phyloP scores from a whole-genome alignment of 179 eudicot genomes.

The Beta macrorhiza region DNA sequence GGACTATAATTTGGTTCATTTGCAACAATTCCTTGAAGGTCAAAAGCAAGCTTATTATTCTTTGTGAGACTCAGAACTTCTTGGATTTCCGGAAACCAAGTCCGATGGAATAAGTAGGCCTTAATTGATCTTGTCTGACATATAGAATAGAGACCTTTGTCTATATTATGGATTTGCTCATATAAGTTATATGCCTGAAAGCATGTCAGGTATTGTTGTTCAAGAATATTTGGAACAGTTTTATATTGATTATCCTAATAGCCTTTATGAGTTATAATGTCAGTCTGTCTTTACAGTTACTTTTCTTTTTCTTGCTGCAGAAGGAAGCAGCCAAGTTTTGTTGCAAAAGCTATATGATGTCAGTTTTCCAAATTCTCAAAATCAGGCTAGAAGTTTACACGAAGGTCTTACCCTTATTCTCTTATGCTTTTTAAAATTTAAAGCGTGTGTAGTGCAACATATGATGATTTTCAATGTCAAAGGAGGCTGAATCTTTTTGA shows the following conservation, averaged over 20 bases:
- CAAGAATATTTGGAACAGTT: not conserved
- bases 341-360: conserved; percentile 31
- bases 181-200: not conserved
- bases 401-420: conserved; percentile 37
- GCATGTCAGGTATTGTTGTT: not conserved
- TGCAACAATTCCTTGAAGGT: not conserved
- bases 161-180: not conserved
- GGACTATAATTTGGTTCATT: not conserved
- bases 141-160: not conserved
- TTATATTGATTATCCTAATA: not conserved
- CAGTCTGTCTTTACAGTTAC: not conserved
- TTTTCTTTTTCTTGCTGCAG: conserved; percentile 22
- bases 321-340: conserved; percentile 33
- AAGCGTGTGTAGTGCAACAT: not conserved
- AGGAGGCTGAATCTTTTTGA: not conserved
- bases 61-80: not conserved
- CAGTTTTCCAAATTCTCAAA: conserved; percentile 33
- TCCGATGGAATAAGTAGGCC: not conserved
- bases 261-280: not conserved
- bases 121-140: not conserved
- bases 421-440: conserved; percentile 6
- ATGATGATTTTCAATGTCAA: not conserved
- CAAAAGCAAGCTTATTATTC: not conserved
- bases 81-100: not conserved
- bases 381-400: conserved; percentile 36